A percentile compares a stretch with the other conserved stretches of the same genome.
These are phyloP conservation scores for Cryptococcus maquisensis DNA, from an alignment of 1,284 basidiomycete species.

Conservation along the genomic window DNA sequence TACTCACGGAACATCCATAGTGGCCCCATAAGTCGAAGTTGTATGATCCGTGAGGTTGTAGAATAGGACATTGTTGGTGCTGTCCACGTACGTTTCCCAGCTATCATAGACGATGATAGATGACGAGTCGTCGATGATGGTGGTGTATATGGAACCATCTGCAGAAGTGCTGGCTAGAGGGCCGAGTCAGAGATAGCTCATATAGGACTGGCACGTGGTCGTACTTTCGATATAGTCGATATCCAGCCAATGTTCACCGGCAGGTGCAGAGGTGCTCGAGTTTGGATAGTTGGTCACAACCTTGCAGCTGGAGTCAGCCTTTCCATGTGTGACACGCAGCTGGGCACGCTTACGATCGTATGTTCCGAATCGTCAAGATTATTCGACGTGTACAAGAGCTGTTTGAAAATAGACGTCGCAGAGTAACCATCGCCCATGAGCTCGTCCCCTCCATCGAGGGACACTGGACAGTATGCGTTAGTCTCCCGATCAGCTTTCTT, in stretches of 20 bases:
- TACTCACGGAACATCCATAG: conserved; percentile 7
- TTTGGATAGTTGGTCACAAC: neutral
- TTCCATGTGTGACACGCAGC: neutral
- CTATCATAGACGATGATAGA: conserved; percentile 4
- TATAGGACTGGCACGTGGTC: neutral
- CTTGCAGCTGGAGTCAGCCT: neutral
- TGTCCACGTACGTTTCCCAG: neutral
- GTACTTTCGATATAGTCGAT: conserved; percentile 2
- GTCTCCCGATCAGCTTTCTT: neutral
- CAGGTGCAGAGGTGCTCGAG: neutral
- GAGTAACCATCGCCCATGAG: conserved; percentile 6
- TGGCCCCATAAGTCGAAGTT: neutral
- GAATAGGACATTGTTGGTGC: neutral
- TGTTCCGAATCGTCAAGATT: conserved; percentile 11
- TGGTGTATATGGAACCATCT: conserved; percentile 8
- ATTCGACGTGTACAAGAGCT: conserved; percentile 5
- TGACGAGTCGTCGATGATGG: conserved; percentile 8
- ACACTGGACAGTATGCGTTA: conserved; percentile 1
- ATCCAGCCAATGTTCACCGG: neutral
- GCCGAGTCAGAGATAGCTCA: conserved; percentile 4
- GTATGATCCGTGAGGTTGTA: conserved; percentile 10
- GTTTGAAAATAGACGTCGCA: neutral
- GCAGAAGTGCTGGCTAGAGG: conserved; percentile 1
- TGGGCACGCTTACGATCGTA: conserved; percentile 14
- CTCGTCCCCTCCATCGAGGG: conserved; percentile 12